phyloP scores from a whole-genome alignment of 805 yeast genomes.

The Suhomyces sp. region DNA sequence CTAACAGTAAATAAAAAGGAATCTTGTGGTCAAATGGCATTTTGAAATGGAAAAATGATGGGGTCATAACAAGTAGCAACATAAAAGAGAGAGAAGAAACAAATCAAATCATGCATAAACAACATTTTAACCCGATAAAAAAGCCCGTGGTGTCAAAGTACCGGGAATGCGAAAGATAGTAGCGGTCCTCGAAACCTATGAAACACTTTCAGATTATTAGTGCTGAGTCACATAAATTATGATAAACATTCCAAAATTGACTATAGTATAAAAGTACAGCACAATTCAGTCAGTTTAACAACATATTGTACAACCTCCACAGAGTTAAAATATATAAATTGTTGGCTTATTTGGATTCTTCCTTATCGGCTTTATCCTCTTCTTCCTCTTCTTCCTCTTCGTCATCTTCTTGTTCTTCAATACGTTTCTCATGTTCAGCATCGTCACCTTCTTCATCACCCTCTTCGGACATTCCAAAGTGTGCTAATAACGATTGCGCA shows the following conservation, averaged over 20 bases:
- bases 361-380: background rate
- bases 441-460: slow-evolving; percentile 27
- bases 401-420: slow-evolving; percentile 30
- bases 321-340: background rate
- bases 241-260: background rate
- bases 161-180: background rate
- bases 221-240: background rate
- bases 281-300: background rate
- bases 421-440: slow-evolving; percentile 21
- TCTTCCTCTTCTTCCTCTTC: slow-evolving; percentile 11
- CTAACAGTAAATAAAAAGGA: background rate
- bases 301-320: background rate
- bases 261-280: background rate
- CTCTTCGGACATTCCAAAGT: slow-evolving; percentile 36
- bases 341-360: background rate
- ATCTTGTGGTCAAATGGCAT: background rate
- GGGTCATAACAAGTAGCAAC: background rate
- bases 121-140: background rate
- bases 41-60: background rate
- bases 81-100: background rate
- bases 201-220: background rate
- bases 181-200: background rate
- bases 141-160: background rate
- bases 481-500: slow-evolving; percentile 60
- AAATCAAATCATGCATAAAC: background rate